phyloP scores from a whole-genome alignment of 352 stramenopile genomes.

The Aphanomyces astaci region DNA sequence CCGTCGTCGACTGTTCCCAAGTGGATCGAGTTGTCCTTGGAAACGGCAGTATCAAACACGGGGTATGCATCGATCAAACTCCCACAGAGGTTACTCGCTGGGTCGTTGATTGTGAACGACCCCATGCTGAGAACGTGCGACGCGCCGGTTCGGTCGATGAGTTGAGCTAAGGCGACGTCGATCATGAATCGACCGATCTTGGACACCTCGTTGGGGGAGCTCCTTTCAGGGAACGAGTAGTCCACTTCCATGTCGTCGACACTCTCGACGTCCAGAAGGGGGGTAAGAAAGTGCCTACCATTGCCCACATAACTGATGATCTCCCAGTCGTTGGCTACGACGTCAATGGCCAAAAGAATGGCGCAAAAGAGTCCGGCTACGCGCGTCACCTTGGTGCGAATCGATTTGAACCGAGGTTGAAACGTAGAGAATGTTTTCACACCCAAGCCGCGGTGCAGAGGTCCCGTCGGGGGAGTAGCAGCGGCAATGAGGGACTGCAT shows the following conservation, averaged over 20 bases:
- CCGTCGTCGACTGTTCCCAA: neutral
- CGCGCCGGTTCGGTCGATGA: neutral
- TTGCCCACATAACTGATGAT: constrained; percentile 14
- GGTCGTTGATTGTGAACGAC: neutral
- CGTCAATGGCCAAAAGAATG: constrained; percentile 8
- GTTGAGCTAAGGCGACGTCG: neutral
- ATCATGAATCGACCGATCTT: constrained; percentile 1
- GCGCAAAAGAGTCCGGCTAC: neutral
- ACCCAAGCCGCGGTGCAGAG: too few species aligned
- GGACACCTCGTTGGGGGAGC: neutral
- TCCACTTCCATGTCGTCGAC: neutral
- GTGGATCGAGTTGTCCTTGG: neutral
- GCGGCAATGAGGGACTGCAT: too few species aligned
- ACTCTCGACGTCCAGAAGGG: neutral
- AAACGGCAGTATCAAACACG: too few species aligned
- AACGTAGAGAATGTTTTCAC: too few species aligned
- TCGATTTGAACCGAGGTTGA: too few species aligned
- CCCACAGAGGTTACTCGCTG: neutral
- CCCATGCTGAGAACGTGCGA: neutral
- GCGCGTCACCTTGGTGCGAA: too few species aligned
- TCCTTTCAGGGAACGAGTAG: neutral
- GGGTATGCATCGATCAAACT: neutral
- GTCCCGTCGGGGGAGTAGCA: too few species aligned
- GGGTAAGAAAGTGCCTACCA: constrained; percentile 4
- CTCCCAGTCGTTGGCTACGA: constrained; percentile 19